These are phyloP conservation scores for Leishmania braziliensis DNA, from an alignment of 208 protist genomes.

Conservation along the genomic window DNA sequence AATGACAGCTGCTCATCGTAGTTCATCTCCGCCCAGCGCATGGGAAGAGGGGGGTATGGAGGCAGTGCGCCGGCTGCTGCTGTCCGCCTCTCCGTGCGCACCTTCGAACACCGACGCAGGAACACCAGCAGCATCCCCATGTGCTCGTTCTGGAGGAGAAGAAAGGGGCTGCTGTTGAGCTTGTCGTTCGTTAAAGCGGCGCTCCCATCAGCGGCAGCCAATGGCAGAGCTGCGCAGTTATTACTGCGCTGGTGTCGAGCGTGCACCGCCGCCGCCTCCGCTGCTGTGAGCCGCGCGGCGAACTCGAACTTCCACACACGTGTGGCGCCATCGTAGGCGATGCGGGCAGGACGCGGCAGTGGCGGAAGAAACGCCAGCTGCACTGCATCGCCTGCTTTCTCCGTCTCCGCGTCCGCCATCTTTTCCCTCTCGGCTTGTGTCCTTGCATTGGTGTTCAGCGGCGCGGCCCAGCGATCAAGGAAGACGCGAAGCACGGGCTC, in stretches of 20 bases:
- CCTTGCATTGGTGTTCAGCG: background rate
- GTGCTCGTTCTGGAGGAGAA: conserved; percentile 64
- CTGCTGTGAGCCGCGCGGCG: conserved; percentile 27
- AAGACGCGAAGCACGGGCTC: conserved; percentile 22
- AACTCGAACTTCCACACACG: conserved; percentile 47
- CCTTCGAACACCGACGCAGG: conserved; percentile 44
- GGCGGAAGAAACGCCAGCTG: conserved; percentile 9
- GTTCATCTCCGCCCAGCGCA: conserved; percentile 79
- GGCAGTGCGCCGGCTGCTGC: conserved; percentile 3
- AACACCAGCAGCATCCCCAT: conserved; percentile 78
- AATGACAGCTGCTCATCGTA: conserved; percentile 67
- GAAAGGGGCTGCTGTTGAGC: conserved; percentile 43
- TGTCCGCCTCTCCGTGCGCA: conserved; percentile 5
- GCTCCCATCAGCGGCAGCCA: background rate
- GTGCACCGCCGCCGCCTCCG: conserved; percentile 9
- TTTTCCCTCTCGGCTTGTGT: background rate
- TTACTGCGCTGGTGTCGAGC: background rate
- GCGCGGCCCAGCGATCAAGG: conserved; percentile 1
- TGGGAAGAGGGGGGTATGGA: conserved; percentile 36
- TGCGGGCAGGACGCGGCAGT: conserved; percentile 26
- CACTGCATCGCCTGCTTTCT: background rate
- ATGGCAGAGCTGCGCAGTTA: background rate
- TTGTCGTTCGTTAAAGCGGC: conserved; percentile 20
- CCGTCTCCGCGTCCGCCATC: background rate
- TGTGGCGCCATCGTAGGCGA: conserved; percentile 30